phyloP scores from a whole-genome alignment of 352 stramenopile genomes.

The Phytophthora quininea region DNA sequence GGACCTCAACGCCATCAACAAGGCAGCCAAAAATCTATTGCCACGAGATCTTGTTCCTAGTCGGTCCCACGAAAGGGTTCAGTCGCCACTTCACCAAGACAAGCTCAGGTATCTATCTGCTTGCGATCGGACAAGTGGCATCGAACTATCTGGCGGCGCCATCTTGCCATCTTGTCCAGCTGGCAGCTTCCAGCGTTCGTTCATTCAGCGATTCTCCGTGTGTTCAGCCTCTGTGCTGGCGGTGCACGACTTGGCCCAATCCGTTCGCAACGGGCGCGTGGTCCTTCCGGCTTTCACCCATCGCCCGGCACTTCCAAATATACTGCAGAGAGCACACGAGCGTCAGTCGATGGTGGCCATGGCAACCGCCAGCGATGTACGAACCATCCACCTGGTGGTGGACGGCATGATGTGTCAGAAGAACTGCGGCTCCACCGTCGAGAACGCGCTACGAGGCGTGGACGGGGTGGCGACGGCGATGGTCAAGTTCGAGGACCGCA shows the following conservation, averaged over 20 bases:
- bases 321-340: neutral
- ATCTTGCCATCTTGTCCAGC: too few species aligned
- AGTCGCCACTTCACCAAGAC: too few species aligned
- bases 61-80: too few species aligned
- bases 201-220: too few species aligned
- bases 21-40: too few species aligned
- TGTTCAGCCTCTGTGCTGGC: neutral
- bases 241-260: neutral
- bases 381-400: slow-evolving; percentile 70
- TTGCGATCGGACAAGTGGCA: too few species aligned
- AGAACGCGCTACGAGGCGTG: slow-evolving; percentile 84
- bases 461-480: slow-evolving; percentile 70
- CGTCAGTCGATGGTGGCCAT: neutral
- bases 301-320: neutral
- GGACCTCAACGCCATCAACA: too few species aligned
- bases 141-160: too few species aligned
- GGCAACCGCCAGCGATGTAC: slow-evolving; percentile 27
- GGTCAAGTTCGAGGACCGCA: slow-evolving; percentile 77
- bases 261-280: neutral
- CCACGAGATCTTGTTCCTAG: too few species aligned
- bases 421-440: slow-evolving; percentile 93
- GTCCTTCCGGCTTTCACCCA: neutral
- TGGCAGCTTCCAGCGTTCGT: too few species aligned
- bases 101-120: too few species aligned
- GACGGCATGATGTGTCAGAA: slow-evolving; percentile 97